phyloP scores from a whole-genome alignment of 2,329 filamentous ascomycete species.

The Cladosporium sp. region DNA sequence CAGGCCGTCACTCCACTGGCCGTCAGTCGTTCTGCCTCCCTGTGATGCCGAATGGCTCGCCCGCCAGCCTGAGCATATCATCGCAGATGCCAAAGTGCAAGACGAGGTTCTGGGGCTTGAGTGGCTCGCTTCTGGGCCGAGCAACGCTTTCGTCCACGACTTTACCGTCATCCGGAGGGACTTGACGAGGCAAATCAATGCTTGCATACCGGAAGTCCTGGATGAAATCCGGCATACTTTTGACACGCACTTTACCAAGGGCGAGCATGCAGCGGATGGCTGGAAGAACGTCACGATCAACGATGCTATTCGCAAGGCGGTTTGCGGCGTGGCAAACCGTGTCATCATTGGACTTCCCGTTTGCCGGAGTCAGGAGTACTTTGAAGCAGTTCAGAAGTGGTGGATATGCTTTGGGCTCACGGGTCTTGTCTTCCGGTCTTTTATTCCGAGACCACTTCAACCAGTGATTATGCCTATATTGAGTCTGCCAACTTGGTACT shows the following conservation, averaged over 20 bases:
- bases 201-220: slow-evolving; percentile 15
- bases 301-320: slow-evolving; percentile 1
- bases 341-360: slow-evolving; percentile 15
- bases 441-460: slow-evolving; percentile 7
- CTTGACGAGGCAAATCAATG: slow-evolving; percentile 20
- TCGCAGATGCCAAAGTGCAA: slow-evolving; percentile 15
- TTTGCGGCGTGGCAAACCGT: slow-evolving; percentile 12
- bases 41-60: slow-evolving; percentile 20
- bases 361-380: slow-evolving; percentile 15
- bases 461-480: slow-evolving; percentile 12
- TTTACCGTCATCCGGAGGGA: slow-evolving; percentile 22
- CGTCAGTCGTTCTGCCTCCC: slow-evolving; percentile 19
- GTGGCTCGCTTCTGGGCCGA: slow-evolving; percentile 19
- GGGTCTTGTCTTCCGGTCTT: slow-evolving; percentile 7
- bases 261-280: slow-evolving; percentile 8
- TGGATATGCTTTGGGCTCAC: slow-evolving; percentile 14
- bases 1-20: slow-evolving; percentile 20
- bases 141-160: slow-evolving; percentile 18
- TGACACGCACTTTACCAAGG: slow-evolving; percentile 10
- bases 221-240: slow-evolving; percentile 18
- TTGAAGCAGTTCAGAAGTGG: slow-evolving; percentile 1
- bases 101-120: slow-evolving; percentile 19
- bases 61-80: slow-evolving; percentile 17
- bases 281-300: slow-evolving; percentile 18
- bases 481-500: slow-evolving; percentile 18